Evolutionary conservation across 1,284 basidiomycete species (phyloP).

Genomic region (Neonothopanus nambi): DNA sequence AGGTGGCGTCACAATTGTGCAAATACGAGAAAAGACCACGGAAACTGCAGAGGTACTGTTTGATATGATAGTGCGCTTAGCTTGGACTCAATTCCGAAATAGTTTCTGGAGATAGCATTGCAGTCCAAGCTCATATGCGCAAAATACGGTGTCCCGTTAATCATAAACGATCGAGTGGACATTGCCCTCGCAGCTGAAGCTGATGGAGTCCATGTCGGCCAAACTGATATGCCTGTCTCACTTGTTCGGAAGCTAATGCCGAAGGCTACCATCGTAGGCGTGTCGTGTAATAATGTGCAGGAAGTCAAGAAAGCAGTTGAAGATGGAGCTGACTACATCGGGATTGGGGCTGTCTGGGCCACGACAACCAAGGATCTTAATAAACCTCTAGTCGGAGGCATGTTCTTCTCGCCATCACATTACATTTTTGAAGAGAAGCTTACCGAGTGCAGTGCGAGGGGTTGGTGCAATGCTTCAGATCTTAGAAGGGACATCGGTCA

Average conservation of each 20-base stretch:
- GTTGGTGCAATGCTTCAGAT: constrained; percentile 65
- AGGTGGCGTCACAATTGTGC: constrained; percentile 89
- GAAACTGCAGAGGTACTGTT: constrained; percentile 74
- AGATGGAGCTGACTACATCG: constrained; percentile 80
- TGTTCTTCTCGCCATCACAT: not conserved
- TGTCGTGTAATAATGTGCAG: constrained; percentile 74
- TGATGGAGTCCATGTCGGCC: constrained; percentile 88
- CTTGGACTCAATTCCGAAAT: not conserved
- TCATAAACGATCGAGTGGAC: constrained; percentile 93
- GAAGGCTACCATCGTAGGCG: constrained; percentile 72
- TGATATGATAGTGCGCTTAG: not conserved
- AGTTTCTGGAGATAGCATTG: constrained; percentile 82
- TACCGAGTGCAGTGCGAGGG: constrained; percentile 46
- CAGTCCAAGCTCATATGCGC: constrained; percentile 76
- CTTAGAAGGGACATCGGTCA: constrained; percentile 63
- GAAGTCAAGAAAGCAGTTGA: constrained; percentile 60
- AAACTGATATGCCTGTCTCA: constrained; percentile 82
- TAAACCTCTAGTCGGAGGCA: constrained; percentile 50
- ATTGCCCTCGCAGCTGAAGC: constrained; percentile 79
- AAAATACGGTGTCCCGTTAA: constrained; percentile 79
- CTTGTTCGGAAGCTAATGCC: constrained; percentile 76
- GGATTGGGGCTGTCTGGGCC: constrained; percentile 80
- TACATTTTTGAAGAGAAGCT: not conserved
- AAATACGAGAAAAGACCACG: constrained; percentile 82
- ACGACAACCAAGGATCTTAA: constrained; percentile 76